These are phyloP conservation scores for Santalum album DNA, from an alignment of 164 flowering plant genomes.

Conservation along the genomic window DNA sequence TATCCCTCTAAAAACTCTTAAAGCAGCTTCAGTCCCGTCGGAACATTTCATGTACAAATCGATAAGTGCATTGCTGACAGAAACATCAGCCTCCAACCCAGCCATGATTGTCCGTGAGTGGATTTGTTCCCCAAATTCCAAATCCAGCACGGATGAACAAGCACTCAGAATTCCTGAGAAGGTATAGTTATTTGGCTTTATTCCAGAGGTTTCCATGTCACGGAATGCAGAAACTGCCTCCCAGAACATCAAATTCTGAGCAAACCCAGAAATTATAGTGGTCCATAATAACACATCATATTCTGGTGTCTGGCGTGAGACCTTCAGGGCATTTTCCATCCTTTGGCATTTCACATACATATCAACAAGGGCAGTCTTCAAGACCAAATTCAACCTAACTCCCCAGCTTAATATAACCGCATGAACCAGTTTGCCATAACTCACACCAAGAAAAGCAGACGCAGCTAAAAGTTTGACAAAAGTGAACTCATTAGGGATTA, in stretches of 20 bases:
- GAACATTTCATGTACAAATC: conserved; percentile 52
- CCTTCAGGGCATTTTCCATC: conserved; percentile 38
- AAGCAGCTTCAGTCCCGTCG: conserved; percentile 19
- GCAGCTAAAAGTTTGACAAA: conserved; percentile 40
- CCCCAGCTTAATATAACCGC: conserved; percentile 33
- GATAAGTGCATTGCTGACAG: conserved; percentile 47
- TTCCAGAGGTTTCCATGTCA: conserved; percentile 31
- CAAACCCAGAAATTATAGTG: conserved; percentile 38
- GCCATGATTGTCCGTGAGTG: conserved; percentile 34
- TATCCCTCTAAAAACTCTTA: conserved; percentile 28
- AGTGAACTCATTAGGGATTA: conserved; percentile 51
- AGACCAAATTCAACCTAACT: conserved; percentile 28
- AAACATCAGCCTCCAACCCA: conserved; percentile 38
- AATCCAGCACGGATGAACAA: conserved; percentile 22
- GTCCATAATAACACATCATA: conserved; percentile 45
- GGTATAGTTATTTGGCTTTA: conserved; percentile 34
- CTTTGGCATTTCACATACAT: conserved; percentile 35
- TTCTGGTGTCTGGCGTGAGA: conserved; percentile 31
- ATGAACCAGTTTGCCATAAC: conserved; percentile 38
- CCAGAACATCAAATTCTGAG: conserved; percentile 16
- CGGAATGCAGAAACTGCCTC: conserved; percentile 32
- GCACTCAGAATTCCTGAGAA: conserved; percentile 36
- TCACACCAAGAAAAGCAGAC: conserved; percentile 22
- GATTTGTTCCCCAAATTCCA: conserved; percentile 38
- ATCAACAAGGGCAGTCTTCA: conserved; percentile 50